phyloP scores from a whole-genome alignment of 2,329 filamentous ascomycete species.

The Hypoxylon sp. region DNA sequence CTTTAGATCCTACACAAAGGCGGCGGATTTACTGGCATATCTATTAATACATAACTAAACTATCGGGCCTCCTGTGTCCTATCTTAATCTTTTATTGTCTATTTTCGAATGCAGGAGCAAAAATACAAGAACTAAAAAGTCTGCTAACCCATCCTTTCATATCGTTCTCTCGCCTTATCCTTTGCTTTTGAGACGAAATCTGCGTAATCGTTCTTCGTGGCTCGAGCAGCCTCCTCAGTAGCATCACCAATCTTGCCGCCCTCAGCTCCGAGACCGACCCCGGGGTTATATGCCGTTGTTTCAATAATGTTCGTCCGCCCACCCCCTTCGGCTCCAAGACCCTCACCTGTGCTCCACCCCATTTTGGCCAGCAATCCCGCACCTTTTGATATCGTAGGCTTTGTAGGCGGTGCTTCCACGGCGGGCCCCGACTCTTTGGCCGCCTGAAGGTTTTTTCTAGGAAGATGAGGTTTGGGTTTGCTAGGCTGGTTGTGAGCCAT shows the following conservation, averaged over 20 bases:
- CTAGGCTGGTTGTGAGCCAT: constrained; percentile 73
- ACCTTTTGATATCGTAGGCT: constrained; percentile 70
- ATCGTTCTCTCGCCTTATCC: constrained; percentile 77
- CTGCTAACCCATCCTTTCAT: constrained; percentile 66
- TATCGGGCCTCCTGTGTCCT: neutral
- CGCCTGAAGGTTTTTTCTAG: constrained; percentile 48
- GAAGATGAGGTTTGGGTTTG: constrained; percentile 61
- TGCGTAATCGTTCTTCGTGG: constrained; percentile 71
- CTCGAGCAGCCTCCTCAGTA: constrained; percentile 71
- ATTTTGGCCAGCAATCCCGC: constrained; percentile 79
- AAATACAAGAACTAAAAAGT: neutral
- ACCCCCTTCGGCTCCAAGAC: constrained; percentile 73
- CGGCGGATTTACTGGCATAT: neutral
- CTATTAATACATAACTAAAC: constrained; percentile 19
- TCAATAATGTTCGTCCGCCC: constrained; percentile 75
- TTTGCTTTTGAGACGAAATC: constrained; percentile 76
- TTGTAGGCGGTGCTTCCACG: constrained; percentile 54
- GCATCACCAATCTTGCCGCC: constrained; percentile 80
- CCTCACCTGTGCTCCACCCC: constrained; percentile 77
- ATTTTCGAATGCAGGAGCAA: neutral
- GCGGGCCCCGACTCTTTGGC: constrained; percentile 58
- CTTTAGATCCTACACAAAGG: neutral
- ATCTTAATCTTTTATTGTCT: constrained; percentile 3
- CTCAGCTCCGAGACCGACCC: constrained; percentile 78
- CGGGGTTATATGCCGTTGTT: constrained; percentile 75